Evolutionary conservation across 345 rosid genomes (phyloP).

Genomic region (Lepidium sativum): DNA sequence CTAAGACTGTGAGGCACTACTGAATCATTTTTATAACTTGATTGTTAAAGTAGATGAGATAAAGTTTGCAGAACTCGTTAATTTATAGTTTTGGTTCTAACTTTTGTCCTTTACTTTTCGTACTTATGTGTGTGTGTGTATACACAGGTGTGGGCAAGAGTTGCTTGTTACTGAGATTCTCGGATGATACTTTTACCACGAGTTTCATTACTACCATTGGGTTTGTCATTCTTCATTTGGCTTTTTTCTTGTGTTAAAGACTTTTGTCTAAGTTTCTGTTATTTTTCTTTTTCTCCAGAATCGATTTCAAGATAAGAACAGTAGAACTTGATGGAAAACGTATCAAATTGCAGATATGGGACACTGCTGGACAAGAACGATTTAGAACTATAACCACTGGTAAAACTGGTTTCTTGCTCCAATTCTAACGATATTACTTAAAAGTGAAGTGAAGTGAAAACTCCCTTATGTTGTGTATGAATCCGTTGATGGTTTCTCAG

Average conservation of each 20-base stretch:
- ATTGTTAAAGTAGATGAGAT: background rate
- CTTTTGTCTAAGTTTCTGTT: background rate
- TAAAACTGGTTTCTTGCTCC: background rate
- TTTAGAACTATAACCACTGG: constrained; percentile 40
- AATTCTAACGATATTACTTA: background rate
- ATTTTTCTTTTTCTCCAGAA: constrained; percentile 14
- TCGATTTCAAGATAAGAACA: constrained; percentile 54
- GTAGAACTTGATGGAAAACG: constrained; percentile 53
- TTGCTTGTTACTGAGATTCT: constrained; percentile 81
- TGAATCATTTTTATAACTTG: background rate
- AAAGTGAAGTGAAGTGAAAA: background rate
- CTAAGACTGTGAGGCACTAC: background rate
- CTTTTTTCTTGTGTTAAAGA: background rate
- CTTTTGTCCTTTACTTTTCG: background rate
- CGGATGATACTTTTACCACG: constrained; percentile 86
- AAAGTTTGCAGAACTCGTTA: background rate
- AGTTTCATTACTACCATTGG: constrained; percentile 92
- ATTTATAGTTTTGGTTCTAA: background rate
- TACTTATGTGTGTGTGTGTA: background rate
- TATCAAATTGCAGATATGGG: constrained; percentile 59
- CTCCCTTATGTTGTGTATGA: background rate
- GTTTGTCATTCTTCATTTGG: constrained; percentile 25
- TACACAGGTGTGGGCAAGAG: constrained; percentile 83
- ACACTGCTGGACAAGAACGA: constrained; percentile 59
- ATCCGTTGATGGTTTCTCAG: background rate